A percentile compares a stretch with the other conserved stretches of the same genome.
Evolutionary conservation across 116 monocot genomes (phyloP).

Genomic region (Dioscorea cayenensis): DNA sequence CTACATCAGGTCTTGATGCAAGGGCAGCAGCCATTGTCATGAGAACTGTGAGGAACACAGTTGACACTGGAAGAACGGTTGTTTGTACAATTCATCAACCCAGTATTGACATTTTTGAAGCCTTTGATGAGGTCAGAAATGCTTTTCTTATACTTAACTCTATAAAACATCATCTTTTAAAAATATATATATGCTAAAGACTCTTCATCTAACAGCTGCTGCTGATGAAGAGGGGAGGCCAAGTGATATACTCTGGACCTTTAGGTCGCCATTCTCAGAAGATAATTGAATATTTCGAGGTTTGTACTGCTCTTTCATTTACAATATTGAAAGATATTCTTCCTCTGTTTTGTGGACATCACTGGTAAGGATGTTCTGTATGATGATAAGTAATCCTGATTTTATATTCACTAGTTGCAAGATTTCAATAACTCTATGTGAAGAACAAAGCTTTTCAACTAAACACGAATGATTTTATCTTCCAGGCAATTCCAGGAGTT

Average conservation of each 20-base stretch:
- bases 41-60: constrained; percentile 65
- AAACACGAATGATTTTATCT: not conserved
- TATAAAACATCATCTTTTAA: too few relatives aligned
- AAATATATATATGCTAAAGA: not conserved
- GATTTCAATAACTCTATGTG: too few relatives aligned
- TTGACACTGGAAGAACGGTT: constrained; percentile 68
- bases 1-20: constrained; percentile 64
- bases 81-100: constrained; percentile 74
- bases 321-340: not conserved
- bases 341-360: not conserved
- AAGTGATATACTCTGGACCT: constrained; percentile 7
- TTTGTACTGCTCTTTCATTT: not conserved
- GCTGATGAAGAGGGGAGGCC: constrained; percentile 13
- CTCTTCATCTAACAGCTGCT: not conserved
- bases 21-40: constrained; percentile 67
- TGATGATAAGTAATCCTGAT: too few relatives aligned
- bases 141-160: not conserved
- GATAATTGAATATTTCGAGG: constrained; percentile 14
- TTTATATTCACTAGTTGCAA: too few relatives aligned
- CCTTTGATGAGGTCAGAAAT: constrained; percentile 55
- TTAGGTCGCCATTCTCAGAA: constrained; percentile 7
- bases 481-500: constrained; percentile 14
- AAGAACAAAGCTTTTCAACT: too few relatives aligned
- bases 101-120: constrained; percentile 69
- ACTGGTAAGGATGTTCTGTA: too few relatives aligned